These are phyloP conservation scores for Spathaspora sp. DNA, from an alignment of 1,139 yeast species.

Conservation along the genomic window DNA sequence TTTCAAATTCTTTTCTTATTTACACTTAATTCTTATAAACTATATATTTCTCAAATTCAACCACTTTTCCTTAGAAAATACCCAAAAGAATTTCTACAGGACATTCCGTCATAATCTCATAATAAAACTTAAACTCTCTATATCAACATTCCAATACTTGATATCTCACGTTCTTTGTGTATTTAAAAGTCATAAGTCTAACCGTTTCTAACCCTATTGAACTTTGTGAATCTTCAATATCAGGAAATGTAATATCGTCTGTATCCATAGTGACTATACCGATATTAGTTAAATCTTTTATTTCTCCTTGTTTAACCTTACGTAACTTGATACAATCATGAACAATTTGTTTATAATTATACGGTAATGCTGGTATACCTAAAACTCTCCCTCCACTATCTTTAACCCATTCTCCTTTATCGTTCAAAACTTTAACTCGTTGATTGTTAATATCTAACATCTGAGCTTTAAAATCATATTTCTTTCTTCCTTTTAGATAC, in stretches of 20 bases:
- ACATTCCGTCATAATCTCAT: no score
- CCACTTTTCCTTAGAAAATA: no score
- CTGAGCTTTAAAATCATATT: background rate
- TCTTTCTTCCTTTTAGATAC: background rate
- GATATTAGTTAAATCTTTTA: constrained; percentile 4
- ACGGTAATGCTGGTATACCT: constrained; percentile 1
- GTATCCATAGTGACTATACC: constrained; percentile 2
- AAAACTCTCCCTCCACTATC: background rate
- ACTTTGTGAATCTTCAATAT: background rate
- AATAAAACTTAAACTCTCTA: no score
- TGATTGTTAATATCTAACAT: background rate
- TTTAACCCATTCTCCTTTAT: constrained; percentile 1
- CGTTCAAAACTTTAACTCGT: constrained; percentile 1
- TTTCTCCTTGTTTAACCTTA: constrained; percentile 4
- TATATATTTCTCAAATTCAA: no score
- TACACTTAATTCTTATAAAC: no score
- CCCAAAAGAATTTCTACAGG: no score
- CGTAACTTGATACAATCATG: constrained; percentile 4
- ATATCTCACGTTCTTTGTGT: background rate
- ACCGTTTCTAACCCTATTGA: constrained; percentile 1
- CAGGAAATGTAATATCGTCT: background rate
- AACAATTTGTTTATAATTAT: constrained; percentile 4
- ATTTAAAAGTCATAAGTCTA: constrained; percentile 3
- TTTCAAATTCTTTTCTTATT: no score
- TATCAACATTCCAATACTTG: no score